phyloP scores from a whole-genome alignment of 225 moss, liverwort and hornwort genomes.

The Thuidium tamariscinum region DNA sequence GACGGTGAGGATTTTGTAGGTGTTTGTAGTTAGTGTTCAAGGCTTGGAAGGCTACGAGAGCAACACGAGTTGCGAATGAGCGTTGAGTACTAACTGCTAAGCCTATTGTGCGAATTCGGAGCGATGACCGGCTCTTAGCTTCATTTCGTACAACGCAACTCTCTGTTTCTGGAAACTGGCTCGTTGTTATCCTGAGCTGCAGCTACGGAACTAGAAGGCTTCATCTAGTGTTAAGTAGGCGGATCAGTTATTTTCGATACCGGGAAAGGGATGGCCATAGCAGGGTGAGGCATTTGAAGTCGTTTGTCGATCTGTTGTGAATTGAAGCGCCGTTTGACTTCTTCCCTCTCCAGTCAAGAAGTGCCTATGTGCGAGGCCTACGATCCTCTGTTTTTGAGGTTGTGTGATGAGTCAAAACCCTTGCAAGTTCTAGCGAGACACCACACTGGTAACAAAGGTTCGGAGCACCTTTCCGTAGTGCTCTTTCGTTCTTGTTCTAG shows the following conservation, averaged over 20 bases:
- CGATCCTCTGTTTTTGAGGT: not conserved
- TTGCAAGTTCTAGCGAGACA: slow-evolving; percentile 1
- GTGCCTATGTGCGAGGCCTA: not conserved
- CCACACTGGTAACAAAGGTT: not conserved
- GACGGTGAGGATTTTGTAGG: slow-evolving; percentile 11
- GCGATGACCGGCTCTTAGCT: not conserved
- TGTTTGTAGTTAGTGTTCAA: slow-evolving; percentile 5
- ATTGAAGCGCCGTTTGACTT: slow-evolving; percentile 10
- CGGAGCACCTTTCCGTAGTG: not conserved
- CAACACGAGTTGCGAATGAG: slow-evolving; percentile 7
- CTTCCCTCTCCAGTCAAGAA: not conserved
- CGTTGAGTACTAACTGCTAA: slow-evolving; percentile 6
- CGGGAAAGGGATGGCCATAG: not conserved
- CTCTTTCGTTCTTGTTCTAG: not conserved
- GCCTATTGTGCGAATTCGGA: slow-evolving; percentile 6
- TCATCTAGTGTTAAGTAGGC: not conserved
- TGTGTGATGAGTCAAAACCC: slow-evolving; percentile 11
- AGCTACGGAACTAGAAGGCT: not conserved
- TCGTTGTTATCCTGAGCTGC: not conserved
- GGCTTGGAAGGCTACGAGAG: slow-evolving; percentile 1
- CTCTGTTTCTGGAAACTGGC: not conserved
- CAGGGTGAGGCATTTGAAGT: not conserved
- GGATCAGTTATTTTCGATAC: not conserved
- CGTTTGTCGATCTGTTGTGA: slow-evolving; percentile 4
- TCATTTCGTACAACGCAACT: not conserved